Evolutionary conservation across 768 basidiomycete species (phyloP).

Genomic region (Amanita fuliginea): DNA sequence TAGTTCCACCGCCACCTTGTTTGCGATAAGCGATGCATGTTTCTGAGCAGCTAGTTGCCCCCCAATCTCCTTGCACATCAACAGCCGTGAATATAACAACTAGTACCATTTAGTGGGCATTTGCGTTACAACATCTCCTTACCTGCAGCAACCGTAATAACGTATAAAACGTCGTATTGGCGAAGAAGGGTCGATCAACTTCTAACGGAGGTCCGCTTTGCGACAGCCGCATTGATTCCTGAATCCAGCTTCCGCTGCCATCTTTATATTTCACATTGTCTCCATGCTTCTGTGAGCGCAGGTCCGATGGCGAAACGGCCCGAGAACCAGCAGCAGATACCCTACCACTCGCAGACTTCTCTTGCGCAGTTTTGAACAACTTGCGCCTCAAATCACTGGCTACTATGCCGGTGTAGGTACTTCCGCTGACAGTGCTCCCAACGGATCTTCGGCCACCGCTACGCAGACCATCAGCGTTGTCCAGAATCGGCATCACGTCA

Average conservation of each 20-base stretch:
- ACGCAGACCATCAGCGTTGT: conserved; percentile 21
- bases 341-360: conserved; percentile 28
- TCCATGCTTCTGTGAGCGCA: conserved; percentile 17
- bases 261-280: conserved; percentile 18
- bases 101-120: conserved; percentile 19
- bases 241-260: conserved; percentile 50
- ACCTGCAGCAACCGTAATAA: conserved; percentile 84
- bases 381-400: conserved; percentile 71
- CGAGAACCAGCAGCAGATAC: conserved; percentile 30
- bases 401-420: conserved; percentile 33
- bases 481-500: conserved; percentile 21
- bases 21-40: conserved; percentile 56
- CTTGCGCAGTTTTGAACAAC: conserved; percentile 65
- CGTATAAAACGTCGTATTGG: conserved; percentile 89
- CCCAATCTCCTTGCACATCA: conserved; percentile 77
- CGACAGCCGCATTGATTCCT: conserved; percentile 25
- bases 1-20: conserved; percentile 74
- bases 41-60: conserved; percentile 56
- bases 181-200: conserved; percentile 60
- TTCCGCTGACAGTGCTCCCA: conserved; percentile 25
- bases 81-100: conserved; percentile 82
- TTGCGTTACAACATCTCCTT: conserved; percentile 7
- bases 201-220: conserved; percentile 17
- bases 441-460: conserved; percentile 35
- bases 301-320: conserved; percentile 27